phyloP scores from a whole-genome alignment of 495 filamentous ascomycete genomes.

The Filosporella fistucella region DNA sequence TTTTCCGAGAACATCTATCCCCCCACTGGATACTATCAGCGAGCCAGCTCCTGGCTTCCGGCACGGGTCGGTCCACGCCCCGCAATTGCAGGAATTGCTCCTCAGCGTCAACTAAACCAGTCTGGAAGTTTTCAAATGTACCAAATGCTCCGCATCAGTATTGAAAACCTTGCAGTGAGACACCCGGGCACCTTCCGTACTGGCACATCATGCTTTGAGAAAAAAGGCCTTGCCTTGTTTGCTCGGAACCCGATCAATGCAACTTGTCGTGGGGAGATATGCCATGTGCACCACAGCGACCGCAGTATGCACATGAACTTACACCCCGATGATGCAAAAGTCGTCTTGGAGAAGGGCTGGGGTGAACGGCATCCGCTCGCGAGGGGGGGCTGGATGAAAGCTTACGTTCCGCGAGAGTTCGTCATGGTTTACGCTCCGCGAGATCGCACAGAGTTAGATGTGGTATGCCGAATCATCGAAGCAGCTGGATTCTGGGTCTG shows the following conservation, averaged over 20 bases:
- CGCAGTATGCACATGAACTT: conserved; percentile 71
- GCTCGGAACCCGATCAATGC: conserved; percentile 52
- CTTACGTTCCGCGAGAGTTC: conserved; percentile 25
- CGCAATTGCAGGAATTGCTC: conserved; percentile 66
- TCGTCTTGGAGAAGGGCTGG: conserved; percentile 77
- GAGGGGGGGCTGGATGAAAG: conserved; percentile 40
- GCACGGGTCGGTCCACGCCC: conserved; percentile 60
- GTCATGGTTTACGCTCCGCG: conserved; percentile 82
- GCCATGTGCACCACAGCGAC: conserved; percentile 74
- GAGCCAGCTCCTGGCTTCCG: conserved; percentile 36
- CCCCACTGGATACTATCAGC: conserved; percentile 39
- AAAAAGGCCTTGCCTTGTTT: conserved; percentile 73
- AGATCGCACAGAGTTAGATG: conserved; percentile 59
- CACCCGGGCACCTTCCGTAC: conserved; percentile 49
- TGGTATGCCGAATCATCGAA: conserved; percentile 65
- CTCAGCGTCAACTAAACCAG: conserved; percentile 73
- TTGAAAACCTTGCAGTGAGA: conserved; percentile 43
- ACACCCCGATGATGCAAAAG: conserved; percentile 72
- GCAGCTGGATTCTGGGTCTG: conserved; percentile 65
- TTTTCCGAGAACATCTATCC: conserved; percentile 30
- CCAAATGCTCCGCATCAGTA: conserved; percentile 37
- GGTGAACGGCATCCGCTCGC: conserved; percentile 85
- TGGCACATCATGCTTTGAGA: conserved; percentile 72
- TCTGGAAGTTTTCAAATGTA: conserved; percentile 48
- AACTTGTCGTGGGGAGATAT: conserved; percentile 70